Conservation (phyloP, 2,329 filamentous ascomycete species). For the Monilinia fructicola region DNA sequence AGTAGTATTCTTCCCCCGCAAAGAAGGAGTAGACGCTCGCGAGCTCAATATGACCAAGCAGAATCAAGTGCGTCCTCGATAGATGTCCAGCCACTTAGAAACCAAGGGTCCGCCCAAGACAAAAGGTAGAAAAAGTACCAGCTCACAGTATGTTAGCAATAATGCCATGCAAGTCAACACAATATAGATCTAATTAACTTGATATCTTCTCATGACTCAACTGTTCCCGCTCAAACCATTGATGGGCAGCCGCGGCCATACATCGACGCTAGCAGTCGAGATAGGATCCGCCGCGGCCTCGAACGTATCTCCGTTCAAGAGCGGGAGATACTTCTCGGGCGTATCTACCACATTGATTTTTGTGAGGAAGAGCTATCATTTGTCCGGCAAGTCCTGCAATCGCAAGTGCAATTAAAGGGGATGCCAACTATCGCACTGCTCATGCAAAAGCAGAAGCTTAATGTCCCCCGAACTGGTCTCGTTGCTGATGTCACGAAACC, state of each 20-base stretch:
- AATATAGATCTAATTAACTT: background rate
- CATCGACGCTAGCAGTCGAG: conserved; percentile 14
- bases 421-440: conserved; percentile 9
- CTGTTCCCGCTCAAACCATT: background rate
- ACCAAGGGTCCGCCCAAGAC: background rate
- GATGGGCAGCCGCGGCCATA: conserved; percentile 23
- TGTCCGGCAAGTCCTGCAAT: conserved; percentile 7
- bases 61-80: background rate
- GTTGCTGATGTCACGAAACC: background rate
- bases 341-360: conserved; percentile 31
- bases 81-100: background rate
- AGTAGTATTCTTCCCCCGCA: background rate
- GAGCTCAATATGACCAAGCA: background rate
- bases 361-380: conserved; percentile 24
- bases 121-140: background rate
- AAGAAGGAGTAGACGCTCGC: background rate
- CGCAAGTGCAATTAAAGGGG: conserved; percentile 4
- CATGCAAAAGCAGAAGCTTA: conserved; percentile 18
- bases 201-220: background rate
- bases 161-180: background rate
- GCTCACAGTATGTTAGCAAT: background rate
- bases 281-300: conserved; percentile 24
- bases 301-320: conserved; percentile 18
- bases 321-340: background rate
- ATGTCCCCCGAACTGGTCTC: conserved; percentile 20